These are phyloP conservation scores for Suillus alpinus DNA, from an alignment of 768 basidiomycete genomes.

Conservation along the genomic window DNA sequence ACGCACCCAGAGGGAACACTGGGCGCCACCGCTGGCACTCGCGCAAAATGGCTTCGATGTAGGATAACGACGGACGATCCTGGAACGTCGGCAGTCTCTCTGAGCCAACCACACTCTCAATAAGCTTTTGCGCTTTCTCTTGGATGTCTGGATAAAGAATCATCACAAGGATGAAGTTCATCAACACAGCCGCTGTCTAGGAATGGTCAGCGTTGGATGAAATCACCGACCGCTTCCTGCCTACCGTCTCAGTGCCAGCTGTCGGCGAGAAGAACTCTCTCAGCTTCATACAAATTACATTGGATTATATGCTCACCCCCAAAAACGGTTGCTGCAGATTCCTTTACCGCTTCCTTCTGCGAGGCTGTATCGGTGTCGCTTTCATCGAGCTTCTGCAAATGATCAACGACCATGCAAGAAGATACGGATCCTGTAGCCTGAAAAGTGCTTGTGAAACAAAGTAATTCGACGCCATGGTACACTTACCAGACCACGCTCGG, in stretches of 20 bases:
- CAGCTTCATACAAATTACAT: background rate
- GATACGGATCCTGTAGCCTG: conserved; percentile 11
- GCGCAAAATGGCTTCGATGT: conserved; percentile 12
- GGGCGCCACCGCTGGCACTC: conserved; percentile 7
- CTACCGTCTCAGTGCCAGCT: conserved; percentile 5
- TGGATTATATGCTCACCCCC: background rate
- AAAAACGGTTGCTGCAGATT: conserved; percentile 1
- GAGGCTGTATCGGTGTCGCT: background rate
- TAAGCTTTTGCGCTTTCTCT: conserved; percentile 9
- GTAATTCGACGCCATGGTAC: background rate
- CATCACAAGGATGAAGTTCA: conserved; percentile 14
- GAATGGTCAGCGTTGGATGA: background rate
- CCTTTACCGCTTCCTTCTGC: background rate
- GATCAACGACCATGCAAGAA: conserved; percentile 5
- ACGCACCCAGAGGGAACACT: conserved; percentile 1
- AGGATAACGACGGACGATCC: conserved; percentile 11
- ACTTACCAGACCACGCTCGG: conserved; percentile 12
- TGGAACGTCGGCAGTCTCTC: conserved; percentile 9
- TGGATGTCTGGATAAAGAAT: conserved; percentile 9
- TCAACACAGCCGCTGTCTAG: conserved; percentile 1
- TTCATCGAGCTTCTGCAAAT: background rate
- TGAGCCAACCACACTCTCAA: conserved; percentile 11
- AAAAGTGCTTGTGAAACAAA: background rate
- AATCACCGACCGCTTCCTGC: background rate
- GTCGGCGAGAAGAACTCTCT: background rate